Percentiles rank a stretch among this genome's conserved stretches.
phyloP scores from a whole-genome alignment of 495 filamentous ascomycete genomes.

The Friedmanniomyces simplex region DNA sequence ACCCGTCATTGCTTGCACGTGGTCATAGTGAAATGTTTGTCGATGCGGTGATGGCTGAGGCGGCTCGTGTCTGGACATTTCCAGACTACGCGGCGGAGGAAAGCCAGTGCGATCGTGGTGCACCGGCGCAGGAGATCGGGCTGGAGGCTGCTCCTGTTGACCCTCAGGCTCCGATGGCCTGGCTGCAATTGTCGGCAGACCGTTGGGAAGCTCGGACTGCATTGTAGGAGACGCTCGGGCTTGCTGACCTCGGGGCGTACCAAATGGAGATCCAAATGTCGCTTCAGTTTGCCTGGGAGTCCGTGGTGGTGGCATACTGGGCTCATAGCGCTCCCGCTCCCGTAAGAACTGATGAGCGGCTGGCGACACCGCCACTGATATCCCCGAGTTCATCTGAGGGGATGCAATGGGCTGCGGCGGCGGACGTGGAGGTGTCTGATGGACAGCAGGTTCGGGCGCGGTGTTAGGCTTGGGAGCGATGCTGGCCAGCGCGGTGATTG shows the following conservation, averaged over 20 bases:
- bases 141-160: neutral
- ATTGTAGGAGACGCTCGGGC: neutral
- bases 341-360: conserved; percentile 4
- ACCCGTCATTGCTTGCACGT: neutral
- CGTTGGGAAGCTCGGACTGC: neutral
- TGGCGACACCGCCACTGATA: conserved; percentile 15
- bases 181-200: neutral
- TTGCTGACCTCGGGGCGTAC: neutral
- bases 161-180: neutral
- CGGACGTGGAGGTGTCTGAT: neutral
- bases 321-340: conserved; percentile 11
- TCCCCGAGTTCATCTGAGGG: neutral
- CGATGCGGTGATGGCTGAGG: neutral
- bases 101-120: neutral
- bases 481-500: neutral
- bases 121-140: neutral
- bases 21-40: neutral
- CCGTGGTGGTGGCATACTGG: conserved; percentile 2
- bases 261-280: neutral
- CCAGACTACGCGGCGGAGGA: neutral
- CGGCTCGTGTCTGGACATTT: neutral
- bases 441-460: neutral
- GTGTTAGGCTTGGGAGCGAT: too few relatives aligned
- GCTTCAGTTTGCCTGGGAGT: conserved; percentile 5
- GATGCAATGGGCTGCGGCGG: neutral